Evolutionary conservation across 2,329 filamentous ascomycete genomes (phyloP), one percentile per base, ranked within the genome.

Genomic region (Arthrobotrys sphaeroides): DNA sequence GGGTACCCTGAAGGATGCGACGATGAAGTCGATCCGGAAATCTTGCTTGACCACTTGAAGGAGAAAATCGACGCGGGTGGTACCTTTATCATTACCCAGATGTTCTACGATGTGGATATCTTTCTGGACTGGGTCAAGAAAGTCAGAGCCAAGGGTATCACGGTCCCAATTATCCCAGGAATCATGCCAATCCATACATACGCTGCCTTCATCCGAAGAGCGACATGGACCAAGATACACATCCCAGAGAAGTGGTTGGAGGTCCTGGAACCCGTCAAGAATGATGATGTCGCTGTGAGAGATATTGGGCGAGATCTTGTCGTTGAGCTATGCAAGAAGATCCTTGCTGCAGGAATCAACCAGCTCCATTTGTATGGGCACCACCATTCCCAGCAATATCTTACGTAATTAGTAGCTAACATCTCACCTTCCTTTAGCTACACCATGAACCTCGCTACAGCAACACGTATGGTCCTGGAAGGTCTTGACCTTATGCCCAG

Each of bases 31-130:
- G 90, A 97, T 80, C 90, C 93, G 62, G 93, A 97, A 51, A 84
- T 88, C 74, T 87, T 99, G 80, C 88, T 99, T 77, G 90, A 95
- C 78, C 95, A 98, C 82, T 84, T 99, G 81, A 98, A 98, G 85
- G 91, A 98, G 83, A 99, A 99, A 85, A 90, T 98, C 33, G 95
- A 99, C 82, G 92, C 92, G 73, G 95, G 95, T 60, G 94, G 91
- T 77, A 90, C 91, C 5, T 99, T 98, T 82, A 91, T 99, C 78
- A 92, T 99, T 64, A 98, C 95, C 0, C 95, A 99, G 84, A 99
- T 99, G 95, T 98, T 98, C 84, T 99, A 99, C 85, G 94, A 99
- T 81, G 94, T 89, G 57, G 94, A 99, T 81, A 94, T 95, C 81
- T 99, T 99, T 83, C 84, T 98, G 64, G 88, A 90, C 62, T 99